Conservation (phyloP, 169 alveolate species). For the Theileria sp. region DNA sequence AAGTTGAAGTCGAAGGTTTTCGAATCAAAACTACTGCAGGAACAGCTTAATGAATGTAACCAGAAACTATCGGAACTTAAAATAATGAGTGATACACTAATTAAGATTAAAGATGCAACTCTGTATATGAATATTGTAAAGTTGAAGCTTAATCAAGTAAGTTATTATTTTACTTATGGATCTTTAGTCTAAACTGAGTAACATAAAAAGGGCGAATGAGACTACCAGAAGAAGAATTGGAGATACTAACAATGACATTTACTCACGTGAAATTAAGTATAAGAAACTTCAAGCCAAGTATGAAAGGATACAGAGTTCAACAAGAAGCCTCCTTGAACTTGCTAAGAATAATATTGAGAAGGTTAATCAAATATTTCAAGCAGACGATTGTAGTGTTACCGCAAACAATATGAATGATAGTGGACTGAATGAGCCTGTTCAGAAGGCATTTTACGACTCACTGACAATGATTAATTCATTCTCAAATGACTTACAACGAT, state of each 20-base stretch:
- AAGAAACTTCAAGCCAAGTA: constrained; percentile 23
- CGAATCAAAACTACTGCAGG: constrained; percentile 30
- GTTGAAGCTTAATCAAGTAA: constrained; percentile 40
- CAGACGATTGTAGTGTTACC: not conserved
- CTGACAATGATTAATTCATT: constrained; percentile 33
- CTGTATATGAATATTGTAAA: constrained; percentile 46
- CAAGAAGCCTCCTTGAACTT: constrained; percentile 3
- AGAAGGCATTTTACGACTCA: constrained; percentile 35
- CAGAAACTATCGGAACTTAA: constrained; percentile 38
- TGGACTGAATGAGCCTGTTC: constrained; percentile 20
- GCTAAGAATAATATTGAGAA: constrained; percentile 10
- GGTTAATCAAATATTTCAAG: constrained; percentile 12
- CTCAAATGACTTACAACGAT: constrained; percentile 10
- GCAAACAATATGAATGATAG: not conserved
- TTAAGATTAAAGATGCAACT: constrained; percentile 42
- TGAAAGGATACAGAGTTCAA: constrained; percentile 19
- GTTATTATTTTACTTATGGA: constrained; percentile 14
- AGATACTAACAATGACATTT: constrained; percentile 5
- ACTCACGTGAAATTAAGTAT: constrained; percentile 27
- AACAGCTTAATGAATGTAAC: constrained; percentile 33
- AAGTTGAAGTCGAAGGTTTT: constrained; percentile 39
- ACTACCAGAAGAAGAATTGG: constrained; percentile 46
- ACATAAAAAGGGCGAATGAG: constrained; percentile 42
- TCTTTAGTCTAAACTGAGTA: constrained; percentile 25
- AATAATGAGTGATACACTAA: constrained; percentile 34